Base-by-base conservation (phyloP, 2,329 filamentous ascomycete genomes). In the Apiospora kogelbergensis region DNA sequence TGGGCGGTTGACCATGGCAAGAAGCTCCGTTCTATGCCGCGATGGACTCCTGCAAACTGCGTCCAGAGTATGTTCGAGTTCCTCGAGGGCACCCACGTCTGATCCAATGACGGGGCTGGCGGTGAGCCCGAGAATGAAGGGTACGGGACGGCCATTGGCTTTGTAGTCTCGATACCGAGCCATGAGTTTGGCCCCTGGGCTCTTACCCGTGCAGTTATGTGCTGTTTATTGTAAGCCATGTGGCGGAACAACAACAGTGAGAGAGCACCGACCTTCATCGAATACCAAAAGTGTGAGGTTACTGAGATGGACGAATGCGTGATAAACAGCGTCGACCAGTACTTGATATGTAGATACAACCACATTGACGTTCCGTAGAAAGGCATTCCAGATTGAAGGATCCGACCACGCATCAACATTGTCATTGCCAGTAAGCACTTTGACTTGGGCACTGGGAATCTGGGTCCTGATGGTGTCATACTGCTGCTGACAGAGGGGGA, bases 311-410 rank as follows among this genome's bases (percentile, higher is more conserved):
- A 97, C 86, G 76, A 97, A 97, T 0, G 86, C 92, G 80, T 96
- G 93, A 1, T 80, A 82, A 48, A 97, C 83, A 2, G 93, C 93
- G 78, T 97, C 92, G 2, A 88, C 81, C 15, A 97, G 83, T 1
- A 97, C 86, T 70, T 92, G 90, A 70, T 91, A 90, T 0, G 94
- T 96, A 0, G 92, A 94, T 1, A 97, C 85, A 6, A 97, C 87
- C n/a, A 97, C 84, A 1, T 88, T 85, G 26, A 92, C 85, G 64
- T 90, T 89, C 2, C 81, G 73, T 0, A 97, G 81, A 1, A 91
- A 84, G 0, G 82, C 83, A 69, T 92, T 84, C 94, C 94, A 97
- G 1, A 89, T 84, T 1, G 79, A 74, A 72, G 89, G 84, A 6
- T 88, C 85, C 0, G 87, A 89, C 94, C 94, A 97, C 42, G 88